Base-by-base conservation (phyloP, 148 eudicot genomes). In the Mesembryanthemum crystallinum region DNA sequence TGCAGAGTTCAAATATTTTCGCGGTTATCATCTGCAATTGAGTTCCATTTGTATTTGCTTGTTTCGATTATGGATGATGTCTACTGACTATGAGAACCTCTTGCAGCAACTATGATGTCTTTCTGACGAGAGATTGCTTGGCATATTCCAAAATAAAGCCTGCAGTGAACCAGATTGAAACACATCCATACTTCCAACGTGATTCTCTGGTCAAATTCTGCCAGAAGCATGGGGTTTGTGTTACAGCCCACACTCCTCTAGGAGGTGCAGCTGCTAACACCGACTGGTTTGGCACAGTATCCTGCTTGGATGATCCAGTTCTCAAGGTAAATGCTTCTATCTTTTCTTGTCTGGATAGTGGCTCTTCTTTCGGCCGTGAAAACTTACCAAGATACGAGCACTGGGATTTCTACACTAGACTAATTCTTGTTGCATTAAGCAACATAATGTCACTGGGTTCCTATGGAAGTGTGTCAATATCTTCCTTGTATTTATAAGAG, bases 111-210 rank as follows among this genome's bases (percentile, higher is more conserved):
- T 94, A 88, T 62, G 97, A 94, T 69, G 79, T 94, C 69, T 94
- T 88, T 73, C 83, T 91, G 32, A 94, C 97, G 29, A 86, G 97
- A 84, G 98, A 94, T 69, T 91, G 95, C 86, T 78, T 91, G 78
- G 97, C 91, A 8, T 94, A 94, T 79, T 79, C 98, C 64, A 91
- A 91, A 83, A 84, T 94, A 70, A 94, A 94, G 89, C 98, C 98
- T 33, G 98, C 98, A 71, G 98, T 94, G 79, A 91, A 94, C 79
- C 98, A 94, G 86, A 94, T 94, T 24, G 98, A 94, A 83, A 87
- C 97, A 25, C 97, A 94, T 79, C 97, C 97, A 24, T 94, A 94
- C 80, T 94, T 94, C 82, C 97, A 94, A 60, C 97, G 98, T 9
- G 93, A 91, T 10, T 91, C 93, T 35, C 87, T 94, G 35, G 95